A percentile compares a stretch with the other conserved stretches of the same genome.
Conservation (phyloP, 2,329 filamentous ascomycete species). For the Curvularia lunata region DNA sequence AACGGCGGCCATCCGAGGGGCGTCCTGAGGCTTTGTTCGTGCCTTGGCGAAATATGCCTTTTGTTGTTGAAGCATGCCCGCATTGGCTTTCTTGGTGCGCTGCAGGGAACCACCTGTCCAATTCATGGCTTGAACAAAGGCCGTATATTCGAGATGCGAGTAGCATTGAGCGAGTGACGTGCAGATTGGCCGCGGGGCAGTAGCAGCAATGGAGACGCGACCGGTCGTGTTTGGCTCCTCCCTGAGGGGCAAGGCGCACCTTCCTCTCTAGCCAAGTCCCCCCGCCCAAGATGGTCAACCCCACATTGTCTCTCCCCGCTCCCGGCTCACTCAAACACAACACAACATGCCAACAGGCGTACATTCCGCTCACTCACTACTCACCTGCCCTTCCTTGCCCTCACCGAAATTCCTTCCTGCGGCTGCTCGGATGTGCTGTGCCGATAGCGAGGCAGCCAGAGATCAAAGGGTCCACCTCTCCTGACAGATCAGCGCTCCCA, state of each 20-base stretch:
- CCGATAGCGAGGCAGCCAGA: constrained; percentile 10
- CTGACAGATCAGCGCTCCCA: constrained; percentile 9
- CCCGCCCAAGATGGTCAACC: neutral
- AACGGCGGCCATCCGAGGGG: constrained; percentile 12
- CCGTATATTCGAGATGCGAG: neutral
- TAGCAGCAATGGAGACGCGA: neutral
- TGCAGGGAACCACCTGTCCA: constrained; percentile 57
- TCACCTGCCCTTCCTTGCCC: neutral
- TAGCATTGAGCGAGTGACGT: neutral
- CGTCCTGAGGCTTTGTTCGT: constrained; percentile 42
- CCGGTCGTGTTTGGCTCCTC: neutral
- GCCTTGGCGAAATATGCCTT: constrained; percentile 56
- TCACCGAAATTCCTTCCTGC: neutral
- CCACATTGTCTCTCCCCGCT: neutral
- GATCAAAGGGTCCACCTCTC: constrained; percentile 18
- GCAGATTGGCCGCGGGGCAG: neutral
- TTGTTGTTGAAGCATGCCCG: constrained; percentile 50
- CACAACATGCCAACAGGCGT: neutral
- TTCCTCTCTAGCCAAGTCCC: constrained; percentile 6
- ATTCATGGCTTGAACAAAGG: constrained; percentile 48
- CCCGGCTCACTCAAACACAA: neutral
- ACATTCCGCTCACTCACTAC: neutral
- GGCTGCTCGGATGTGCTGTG: constrained; percentile 9
- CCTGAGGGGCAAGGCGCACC: neutral
- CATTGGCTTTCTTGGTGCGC: constrained; percentile 47